phyloP scores from a whole-genome alignment of 2,329 filamentous ascomycete species.

The Hypoxylon sp. region DNA sequence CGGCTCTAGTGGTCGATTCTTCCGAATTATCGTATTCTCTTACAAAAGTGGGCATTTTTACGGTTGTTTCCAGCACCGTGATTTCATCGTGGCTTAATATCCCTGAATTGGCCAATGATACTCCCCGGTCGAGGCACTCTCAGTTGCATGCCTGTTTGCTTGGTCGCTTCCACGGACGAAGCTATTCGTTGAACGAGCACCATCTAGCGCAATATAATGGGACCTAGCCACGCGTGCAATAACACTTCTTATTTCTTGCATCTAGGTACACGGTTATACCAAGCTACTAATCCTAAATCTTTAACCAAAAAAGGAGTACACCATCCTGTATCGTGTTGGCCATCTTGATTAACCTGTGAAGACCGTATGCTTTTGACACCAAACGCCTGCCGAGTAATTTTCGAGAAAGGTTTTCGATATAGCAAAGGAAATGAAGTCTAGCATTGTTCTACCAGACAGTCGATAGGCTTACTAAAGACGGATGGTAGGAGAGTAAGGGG shows the following conservation, averaged over 20 bases:
- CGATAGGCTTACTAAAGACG: constrained; percentile 51
- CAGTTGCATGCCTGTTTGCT: background rate
- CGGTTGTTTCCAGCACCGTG: background rate
- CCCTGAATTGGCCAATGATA: constrained; percentile 26
- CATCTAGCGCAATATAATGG: background rate
- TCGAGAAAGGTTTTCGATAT: constrained; percentile 10
- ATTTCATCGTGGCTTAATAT: background rate
- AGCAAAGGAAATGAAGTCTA: constrained; percentile 19
- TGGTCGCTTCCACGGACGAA: background rate
- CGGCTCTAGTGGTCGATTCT: background rate
- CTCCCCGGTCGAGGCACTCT: background rate
- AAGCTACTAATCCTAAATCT: constrained; percentile 13
- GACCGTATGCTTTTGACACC: constrained; percentile 27
- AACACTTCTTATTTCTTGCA: constrained; percentile 27
- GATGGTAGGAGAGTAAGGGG: constrained; percentile 56
- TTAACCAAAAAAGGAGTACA: constrained; percentile 23
- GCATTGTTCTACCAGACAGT: constrained; percentile 1
- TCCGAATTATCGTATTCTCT: background rate
- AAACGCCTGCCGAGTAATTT: constrained; percentile 27
- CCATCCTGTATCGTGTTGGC: constrained; percentile 15
- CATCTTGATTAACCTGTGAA: constrained; percentile 15
- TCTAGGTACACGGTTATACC: constrained; percentile 31
- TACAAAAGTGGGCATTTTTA: constrained; percentile 16
- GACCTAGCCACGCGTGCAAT: background rate
- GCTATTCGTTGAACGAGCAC: background rate